phyloP scores from a whole-genome alignment of 352 stramenopile genomes.

The Saprolegnia parasitica region DNA sequence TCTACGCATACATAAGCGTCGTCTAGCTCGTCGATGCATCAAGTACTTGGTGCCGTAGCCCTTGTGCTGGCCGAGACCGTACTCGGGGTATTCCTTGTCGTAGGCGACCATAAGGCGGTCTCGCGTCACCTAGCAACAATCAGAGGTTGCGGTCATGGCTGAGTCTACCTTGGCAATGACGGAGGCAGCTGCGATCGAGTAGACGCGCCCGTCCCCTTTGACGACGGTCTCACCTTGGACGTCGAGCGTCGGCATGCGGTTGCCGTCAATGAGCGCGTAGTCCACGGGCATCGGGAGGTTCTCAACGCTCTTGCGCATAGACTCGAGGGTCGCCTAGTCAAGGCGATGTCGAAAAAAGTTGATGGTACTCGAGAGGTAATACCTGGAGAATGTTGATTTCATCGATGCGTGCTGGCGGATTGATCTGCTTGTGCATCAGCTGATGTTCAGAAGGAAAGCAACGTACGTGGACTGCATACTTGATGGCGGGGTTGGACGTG shows the following conservation, averaged over 20 bases:
- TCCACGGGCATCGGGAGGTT: conserved; percentile 45
- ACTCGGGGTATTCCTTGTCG: conserved; percentile 89
- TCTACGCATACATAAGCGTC: neutral
- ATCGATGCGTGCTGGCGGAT: conserved; percentile 88
- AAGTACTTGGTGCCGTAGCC: conserved; percentile 89
- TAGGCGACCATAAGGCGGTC: conserved; percentile 97
- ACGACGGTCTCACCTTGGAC: conserved; percentile 87
- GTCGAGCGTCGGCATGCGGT: conserved; percentile 88
- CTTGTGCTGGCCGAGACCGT: conserved; percentile 95
- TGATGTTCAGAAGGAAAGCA: neutral
- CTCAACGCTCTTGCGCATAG: conserved; percentile 89
- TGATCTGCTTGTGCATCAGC: conserved; percentile 31
- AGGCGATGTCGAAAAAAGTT: too few species aligned
- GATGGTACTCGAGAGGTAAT: too few species aligned
- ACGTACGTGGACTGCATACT: conserved; percentile 79
- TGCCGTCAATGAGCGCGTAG: conserved; percentile 95
- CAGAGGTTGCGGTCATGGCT: neutral
- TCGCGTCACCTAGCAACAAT: conserved; percentile 73
- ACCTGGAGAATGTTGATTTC: conserved; percentile 98
- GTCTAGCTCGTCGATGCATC: too few species aligned
- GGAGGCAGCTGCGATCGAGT: conserved; percentile 95
- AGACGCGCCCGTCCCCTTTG: conserved; percentile 95
- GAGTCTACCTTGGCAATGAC: conserved; percentile 92
- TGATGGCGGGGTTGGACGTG: conserved; percentile 62
- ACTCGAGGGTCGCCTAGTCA: conserved; percentile 91